Evolutionary conservation across 768 basidiomycete genomes (phyloP).

Genomic region (Auriculariales sp.): DNA sequence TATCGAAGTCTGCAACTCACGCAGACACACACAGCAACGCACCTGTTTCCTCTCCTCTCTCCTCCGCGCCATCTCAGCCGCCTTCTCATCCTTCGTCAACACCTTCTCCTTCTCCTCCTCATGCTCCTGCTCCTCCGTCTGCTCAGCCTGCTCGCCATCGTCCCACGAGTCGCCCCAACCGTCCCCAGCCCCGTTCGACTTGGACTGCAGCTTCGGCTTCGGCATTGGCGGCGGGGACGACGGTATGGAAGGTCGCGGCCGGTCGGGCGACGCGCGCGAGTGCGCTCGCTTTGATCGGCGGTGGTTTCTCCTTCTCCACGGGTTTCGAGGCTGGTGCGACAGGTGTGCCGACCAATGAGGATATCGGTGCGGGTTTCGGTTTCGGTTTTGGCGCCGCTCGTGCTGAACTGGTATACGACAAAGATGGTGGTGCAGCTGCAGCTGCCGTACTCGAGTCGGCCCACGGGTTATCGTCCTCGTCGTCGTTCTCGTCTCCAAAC

Average conservation of each 20-base stretch:
- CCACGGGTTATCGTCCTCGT: neutral
- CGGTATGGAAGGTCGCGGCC: neutral
- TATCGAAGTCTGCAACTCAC: no score
- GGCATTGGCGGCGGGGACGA: constrained; percentile 5
- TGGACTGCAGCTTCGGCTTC: neutral
- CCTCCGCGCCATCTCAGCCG: constrained; percentile 79
- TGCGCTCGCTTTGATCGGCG: neutral
- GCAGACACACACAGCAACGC: constrained; percentile 11
- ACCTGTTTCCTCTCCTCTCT: constrained; percentile 90
- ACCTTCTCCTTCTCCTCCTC: constrained; percentile 7
- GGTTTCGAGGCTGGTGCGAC: neutral
- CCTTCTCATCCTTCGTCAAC: constrained; percentile 83
- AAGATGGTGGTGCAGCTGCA: neutral
- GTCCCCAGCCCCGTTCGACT: neutral
- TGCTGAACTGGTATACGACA: neutral
- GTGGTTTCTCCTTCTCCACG: neutral
- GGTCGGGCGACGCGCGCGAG: neutral
- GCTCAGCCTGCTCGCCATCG: neutral
- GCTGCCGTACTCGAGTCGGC: neutral
- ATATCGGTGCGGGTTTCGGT: neutral
- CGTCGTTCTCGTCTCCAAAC: constrained; percentile 2
- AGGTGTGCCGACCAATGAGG: no score
- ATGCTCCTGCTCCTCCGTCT: neutral
- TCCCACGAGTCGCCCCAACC: constrained; percentile 2
- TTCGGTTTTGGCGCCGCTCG: neutral